Evolutionary conservation across 2,329 filamentous ascomycete species (phyloP), one percentile per base, ranked within the genome.

Genomic region (Cladophialophora exuberans): DNA sequence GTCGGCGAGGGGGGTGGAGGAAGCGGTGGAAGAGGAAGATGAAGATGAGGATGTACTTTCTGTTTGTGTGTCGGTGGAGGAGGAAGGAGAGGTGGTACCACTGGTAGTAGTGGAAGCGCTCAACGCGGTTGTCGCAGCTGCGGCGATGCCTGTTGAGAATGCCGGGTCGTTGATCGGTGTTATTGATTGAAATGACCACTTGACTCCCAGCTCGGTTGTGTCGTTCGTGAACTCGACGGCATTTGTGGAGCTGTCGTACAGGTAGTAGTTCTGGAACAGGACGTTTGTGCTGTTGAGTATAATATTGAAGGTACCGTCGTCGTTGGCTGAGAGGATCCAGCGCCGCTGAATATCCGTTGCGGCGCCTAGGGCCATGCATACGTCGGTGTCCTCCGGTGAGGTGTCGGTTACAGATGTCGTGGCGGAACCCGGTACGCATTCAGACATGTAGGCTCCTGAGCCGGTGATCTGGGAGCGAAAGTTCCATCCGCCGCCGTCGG

Each of bases 391-490:
- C 11, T 42, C 22, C 6, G 39, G 39, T 4, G 3, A 6, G 22
- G 39, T 22, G 13, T 42, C 39, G 39, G 39, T 42, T 13, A 22
- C 4, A 9, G 39, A 18, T n/a, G 39, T 42, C 26, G 39, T 22
- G 23, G 18, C n/a, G 33, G n/a, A 39, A 20, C 10, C 5, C 5
- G 7, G 39, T n/a, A 9, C 4, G 17, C 39, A 42, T 22, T 42
- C 20, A 10, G 39, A 42, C 39, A 42, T 42, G 10, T 42, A 42
- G 13, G 39, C 39, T 10, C 39, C 39, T n/a, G 39, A 42, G 39
- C 39, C 39, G 9, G 39, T 42, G 22, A 42, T 42, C 39, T 42
- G 39, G 22, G 39, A 18, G 4, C 39, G 39, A 20, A 42, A 42
- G 15, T 42, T 42, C 39, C 39, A 42, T 4, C 39, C 39, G 13